A percentile compares a stretch with the other conserved stretches of the same genome.
phyloP scores from a whole-genome alignment of 2,329 filamentous ascomycete genomes.

The Metarhizium robertsii region DNA sequence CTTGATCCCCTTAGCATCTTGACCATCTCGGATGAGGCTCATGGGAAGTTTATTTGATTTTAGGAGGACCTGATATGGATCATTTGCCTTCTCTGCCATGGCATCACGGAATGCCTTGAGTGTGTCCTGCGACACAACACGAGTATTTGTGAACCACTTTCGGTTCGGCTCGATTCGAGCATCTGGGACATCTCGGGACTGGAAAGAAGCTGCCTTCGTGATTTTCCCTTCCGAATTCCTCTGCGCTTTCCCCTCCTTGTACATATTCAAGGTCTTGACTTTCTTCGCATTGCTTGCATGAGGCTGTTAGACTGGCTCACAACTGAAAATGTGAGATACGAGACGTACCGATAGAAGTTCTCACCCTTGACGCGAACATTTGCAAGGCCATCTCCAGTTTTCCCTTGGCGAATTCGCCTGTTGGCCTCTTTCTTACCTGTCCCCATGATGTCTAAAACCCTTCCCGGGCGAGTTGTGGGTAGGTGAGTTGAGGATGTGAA shows the following conservation, averaged over 20 bases:
- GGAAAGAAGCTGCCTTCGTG: conserved; percentile 72
- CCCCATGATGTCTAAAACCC: conserved; percentile 51
- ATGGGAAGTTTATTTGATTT: conserved; percentile 97
- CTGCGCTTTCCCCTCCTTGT: conserved; percentile 76
- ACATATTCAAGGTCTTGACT: conserved; percentile 80
- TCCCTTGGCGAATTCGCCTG: conserved; percentile 77
- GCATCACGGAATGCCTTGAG: conserved; percentile 81
- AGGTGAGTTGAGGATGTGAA: background rate
- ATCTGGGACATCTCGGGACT: conserved; percentile 70
- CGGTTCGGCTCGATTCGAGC: conserved; percentile 92
- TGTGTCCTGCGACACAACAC: conserved; percentile 81
- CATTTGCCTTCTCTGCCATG: conserved; percentile 79
- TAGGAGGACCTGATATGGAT: conserved; percentile 89
- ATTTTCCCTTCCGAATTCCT: conserved; percentile 79
- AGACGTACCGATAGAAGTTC: conserved; percentile 81
- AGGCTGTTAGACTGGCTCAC: conserved; percentile 8
- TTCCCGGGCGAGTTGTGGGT: conserved; percentile 1
- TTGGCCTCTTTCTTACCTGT: conserved; percentile 83
- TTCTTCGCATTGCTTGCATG: conserved; percentile 60
- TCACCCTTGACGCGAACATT: conserved; percentile 94
- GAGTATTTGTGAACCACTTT: conserved; percentile 96
- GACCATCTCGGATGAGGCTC: conserved; percentile 77
- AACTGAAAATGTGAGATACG: background rate
- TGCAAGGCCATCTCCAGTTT: conserved; percentile 73
- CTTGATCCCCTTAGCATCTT: conserved; percentile 73